Evolutionary conservation across 2,329 filamentous ascomycete genomes (phyloP), one percentile per base, ranked within the genome.

Genomic region (Pseudogymnoascus sp.): DNA sequence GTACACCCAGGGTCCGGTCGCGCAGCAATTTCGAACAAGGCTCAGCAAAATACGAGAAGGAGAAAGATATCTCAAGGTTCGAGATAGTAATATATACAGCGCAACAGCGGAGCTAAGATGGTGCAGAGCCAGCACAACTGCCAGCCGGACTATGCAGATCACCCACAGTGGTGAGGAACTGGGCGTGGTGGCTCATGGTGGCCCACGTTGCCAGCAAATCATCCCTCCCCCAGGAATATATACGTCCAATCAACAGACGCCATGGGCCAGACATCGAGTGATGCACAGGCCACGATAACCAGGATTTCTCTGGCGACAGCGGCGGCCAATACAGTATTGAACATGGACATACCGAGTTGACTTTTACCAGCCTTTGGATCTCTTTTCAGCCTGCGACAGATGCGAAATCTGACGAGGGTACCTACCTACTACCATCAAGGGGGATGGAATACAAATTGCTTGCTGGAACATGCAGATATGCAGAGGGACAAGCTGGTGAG

Each of bases 171-270:
- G 49, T 55, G 49, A 55, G 49, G 49, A 55, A 55, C 49, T 35
- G 49, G 49, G 49, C 49, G 49, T 55, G 49, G 28, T 55, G 49
- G 49, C 49, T 55, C 49, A 55, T 55, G 49, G 28, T 55, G 49
- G 58, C 58, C 58, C 58, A 60, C 33, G 58, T 60, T 60, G 58
- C 58, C 58, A 60, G 58, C 58, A 60, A 39, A 60, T 60, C 58
- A 60, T 60, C 58, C 58, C 49, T 55, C 49, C 49, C 11, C 49
- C 49, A 55, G 49, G 49, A 55, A 55, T 55, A 55, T 55, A 55
- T 19, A 55, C n/a, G 28, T n/a, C 49, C 49, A 55, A 55, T 55
- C 49, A 55, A 55, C 28, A 55, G 3, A 55, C 49, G 49, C 25
- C 49, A 55, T 55, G 49, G 28, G 28, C 28, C 28, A 55, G 49